Evolutionary conservation across 129 eudicot species (phyloP).

Genomic region (sunflower (Helianthus annuus)): DNA sequence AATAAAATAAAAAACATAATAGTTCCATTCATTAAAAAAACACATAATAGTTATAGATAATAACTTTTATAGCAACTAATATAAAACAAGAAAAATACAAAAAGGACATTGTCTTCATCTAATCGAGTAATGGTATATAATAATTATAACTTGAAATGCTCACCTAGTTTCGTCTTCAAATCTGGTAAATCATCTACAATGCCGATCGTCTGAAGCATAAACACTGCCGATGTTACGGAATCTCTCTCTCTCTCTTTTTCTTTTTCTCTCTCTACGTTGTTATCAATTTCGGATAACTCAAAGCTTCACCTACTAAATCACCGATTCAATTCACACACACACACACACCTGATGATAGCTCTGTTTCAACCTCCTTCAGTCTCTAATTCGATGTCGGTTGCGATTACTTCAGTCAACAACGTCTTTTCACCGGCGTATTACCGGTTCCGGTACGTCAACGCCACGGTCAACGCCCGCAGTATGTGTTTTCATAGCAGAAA

Average conservation of each 20-base stretch:
- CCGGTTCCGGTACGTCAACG: constrained; percentile 15
- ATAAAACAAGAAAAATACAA: too few relatives aligned
- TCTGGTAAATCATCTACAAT: background rate
- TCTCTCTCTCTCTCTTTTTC: constrained; percentile 7
- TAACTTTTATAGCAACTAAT: too few relatives aligned
- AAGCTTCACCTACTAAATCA: constrained; percentile 19
- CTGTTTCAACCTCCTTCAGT: constrained; percentile 10
- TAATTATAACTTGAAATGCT: too few relatives aligned
- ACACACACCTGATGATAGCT: constrained; percentile 3
- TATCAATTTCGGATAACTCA: constrained; percentile 22
- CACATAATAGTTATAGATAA: too few relatives aligned
- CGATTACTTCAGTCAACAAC: constrained; percentile 14
- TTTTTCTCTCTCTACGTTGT: constrained; percentile 13
- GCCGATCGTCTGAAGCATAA: too few relatives aligned
- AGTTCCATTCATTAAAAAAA: too few relatives aligned
- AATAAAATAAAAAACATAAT: too few relatives aligned
- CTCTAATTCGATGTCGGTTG: constrained; percentile 22
- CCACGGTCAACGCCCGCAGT: constrained; percentile 20
- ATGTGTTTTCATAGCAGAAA: constrained; percentile 1
- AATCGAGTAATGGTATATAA: too few relatives aligned
- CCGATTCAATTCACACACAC: constrained; percentile 25
- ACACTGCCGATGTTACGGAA: too few relatives aligned
- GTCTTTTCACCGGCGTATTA: constrained; percentile 2
- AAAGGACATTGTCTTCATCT: too few relatives aligned
- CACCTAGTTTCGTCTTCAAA: background rate